Evolutionary conservation across 768 basidiomycete species (phyloP), one percentile per base, ranked within the genome.

Genomic region (Kwoniella heveanensis): DNA sequence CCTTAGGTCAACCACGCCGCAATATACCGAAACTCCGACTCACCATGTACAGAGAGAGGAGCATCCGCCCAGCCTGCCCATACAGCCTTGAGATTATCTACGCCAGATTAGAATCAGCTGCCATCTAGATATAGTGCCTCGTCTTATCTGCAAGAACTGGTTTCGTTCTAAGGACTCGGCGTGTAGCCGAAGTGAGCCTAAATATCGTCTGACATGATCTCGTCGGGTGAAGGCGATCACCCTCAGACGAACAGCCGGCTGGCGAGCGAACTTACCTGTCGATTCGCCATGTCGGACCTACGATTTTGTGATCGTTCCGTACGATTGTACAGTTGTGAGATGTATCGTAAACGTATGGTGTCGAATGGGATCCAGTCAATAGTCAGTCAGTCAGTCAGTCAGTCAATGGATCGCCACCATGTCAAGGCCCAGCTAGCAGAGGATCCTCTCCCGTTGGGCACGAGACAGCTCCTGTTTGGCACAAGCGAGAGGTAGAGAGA

Each of bases 1-100:
- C n/a, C n/a, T n/a, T n/a, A n/a, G n/a, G n/a, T n/a, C n/a, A n/a
- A 32, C 25, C 30, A 48, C 44, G 52, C n/a, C n/a, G 13, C 6
- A 53, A 36, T 2, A 52, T 29, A 6, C 21, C 2, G 22, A 15
- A 25, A 52, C 21, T 47, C 13, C n/a, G n/a, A 60, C 77, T 61
- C 50, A 79, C 80, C 80, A 72, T 81, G 79, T 10, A 70, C 69
- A 1, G 78, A 79, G 1, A 81, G 62, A 12, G 79, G 77, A 6
- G 79, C 77, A 63, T 81, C 79, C 8, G 79, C 69, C 71, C 76
- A 79, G 7, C 80, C 80, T 32, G 79, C 79, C 79, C 79, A 80
- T 13, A 68, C 36, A 9, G 77, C 57, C 49, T 70, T 73, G 21
- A 77, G 61, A 49, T 80, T 80, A 60, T 80, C 79, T 77, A 54